Evolutionary conservation across 2,329 filamentous ascomycete genomes (phyloP).

Genomic region (Beauveria brongniartii): DNA sequence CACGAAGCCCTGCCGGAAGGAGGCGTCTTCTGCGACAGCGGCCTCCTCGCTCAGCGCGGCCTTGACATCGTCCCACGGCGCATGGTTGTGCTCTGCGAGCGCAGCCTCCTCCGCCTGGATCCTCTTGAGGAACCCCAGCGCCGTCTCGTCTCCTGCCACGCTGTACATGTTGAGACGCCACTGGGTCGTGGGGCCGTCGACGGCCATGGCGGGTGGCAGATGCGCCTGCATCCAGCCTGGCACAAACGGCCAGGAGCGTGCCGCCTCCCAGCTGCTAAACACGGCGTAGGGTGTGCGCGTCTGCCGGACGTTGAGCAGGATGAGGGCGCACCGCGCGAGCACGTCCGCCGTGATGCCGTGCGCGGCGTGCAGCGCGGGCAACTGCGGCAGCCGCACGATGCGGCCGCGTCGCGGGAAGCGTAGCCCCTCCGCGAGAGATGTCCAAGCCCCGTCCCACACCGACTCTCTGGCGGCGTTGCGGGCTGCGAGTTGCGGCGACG

Average conservation of each 20-base stretch:
- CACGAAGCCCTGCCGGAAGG: slow-evolving; percentile 29
- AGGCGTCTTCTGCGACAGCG: slow-evolving; percentile 22
- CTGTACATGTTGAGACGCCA: slow-evolving; percentile 29
- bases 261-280: slow-evolving; percentile 27
- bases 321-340: slow-evolving; percentile 24
- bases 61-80: slow-evolving; percentile 26
- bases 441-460: slow-evolving; percentile 22
- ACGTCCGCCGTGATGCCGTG: slow-evolving; percentile 20
- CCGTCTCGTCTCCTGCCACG: slow-evolving; percentile 19
- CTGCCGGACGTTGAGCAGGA: slow-evolving; percentile 26
- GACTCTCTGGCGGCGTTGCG: background rate
- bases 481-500: background rate
- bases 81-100: slow-evolving; percentile 22
- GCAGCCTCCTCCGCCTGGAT: slow-evolving; percentile 20
- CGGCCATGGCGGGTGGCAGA: slow-evolving; percentile 28
- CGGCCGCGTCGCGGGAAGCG: slow-evolving; percentile 24
- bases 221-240: slow-evolving; percentile 26
- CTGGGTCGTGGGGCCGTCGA: slow-evolving; percentile 29
- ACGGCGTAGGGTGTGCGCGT: slow-evolving; percentile 24
- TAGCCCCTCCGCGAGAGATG: slow-evolving; percentile 21
- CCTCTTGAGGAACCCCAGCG: slow-evolving; percentile 20
- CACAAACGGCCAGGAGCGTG: slow-evolving; percentile 30
- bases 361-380: slow-evolving; percentile 17
- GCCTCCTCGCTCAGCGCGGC: slow-evolving; percentile 26
- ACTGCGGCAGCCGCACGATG: slow-evolving; percentile 19